Conservation (phyloP, 2,329 filamentous ascomycete genomes). For the Pseudogymnoascus sp. region DNA sequence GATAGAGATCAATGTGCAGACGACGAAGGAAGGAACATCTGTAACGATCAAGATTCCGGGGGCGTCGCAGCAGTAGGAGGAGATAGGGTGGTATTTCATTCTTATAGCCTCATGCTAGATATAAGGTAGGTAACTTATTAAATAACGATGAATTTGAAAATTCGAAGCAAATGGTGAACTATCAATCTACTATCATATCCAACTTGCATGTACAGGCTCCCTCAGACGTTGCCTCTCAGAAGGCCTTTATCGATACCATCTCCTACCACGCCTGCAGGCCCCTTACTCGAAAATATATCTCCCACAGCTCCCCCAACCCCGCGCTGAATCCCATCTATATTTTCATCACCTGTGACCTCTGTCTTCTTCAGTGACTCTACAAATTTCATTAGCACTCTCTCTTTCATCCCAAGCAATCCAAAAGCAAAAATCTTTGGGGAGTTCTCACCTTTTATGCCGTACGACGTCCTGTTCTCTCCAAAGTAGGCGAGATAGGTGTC, state of each 20-base stretch:
- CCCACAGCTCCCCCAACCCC: constrained; percentile 20
- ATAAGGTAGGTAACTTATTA: background rate
- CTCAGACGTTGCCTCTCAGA: constrained; percentile 19
- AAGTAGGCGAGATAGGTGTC: constrained; percentile 27
- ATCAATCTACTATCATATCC: constrained; percentile 22
- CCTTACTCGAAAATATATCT: constrained; percentile 17
- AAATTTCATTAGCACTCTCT: background rate
- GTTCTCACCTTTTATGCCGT: constrained; percentile 23
- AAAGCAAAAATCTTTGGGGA: background rate
- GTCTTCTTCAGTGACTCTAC: constrained; percentile 23
- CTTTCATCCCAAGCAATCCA: background rate
- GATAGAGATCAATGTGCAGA: constrained; percentile 24
- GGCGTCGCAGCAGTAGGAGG: constrained; percentile 13
- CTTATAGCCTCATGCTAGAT: background rate
- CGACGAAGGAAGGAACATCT: constrained; percentile 23
- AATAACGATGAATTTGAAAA: constrained; percentile 26
- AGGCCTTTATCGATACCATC: constrained; percentile 21
- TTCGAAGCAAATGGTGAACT: constrained; percentile 27
- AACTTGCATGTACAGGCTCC: background rate
- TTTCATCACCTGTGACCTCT: constrained; percentile 24
- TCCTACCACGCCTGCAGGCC: constrained; percentile 19
- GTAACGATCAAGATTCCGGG: constrained; percentile 24
- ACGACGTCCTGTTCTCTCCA: constrained; percentile 25
- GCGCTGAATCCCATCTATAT: constrained; percentile 23
- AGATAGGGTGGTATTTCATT: background rate